Conservation (phyloP, 1,284 basidiomycete genomes). For the Gymnopus androsaceus region DNA sequence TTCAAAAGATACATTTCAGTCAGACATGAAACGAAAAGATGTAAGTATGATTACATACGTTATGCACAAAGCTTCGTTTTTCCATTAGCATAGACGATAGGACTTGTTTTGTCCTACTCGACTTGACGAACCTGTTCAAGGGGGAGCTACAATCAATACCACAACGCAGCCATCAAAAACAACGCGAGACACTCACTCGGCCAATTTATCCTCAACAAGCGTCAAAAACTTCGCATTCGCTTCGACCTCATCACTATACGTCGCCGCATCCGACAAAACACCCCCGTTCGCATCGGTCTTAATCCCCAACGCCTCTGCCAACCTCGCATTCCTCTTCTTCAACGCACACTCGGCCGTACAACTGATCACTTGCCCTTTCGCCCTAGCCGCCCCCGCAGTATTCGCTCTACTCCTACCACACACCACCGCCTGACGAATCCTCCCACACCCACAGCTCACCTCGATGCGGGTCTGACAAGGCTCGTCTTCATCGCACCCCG, state of each 20-base stretch:
- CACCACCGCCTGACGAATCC: conserved; percentile 67
- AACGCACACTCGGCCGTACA: conserved; percentile 82
- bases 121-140: conserved; percentile 60
- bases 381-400: conserved; percentile 39
- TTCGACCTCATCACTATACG: conserved; percentile 65
- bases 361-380: conserved; percentile 52
- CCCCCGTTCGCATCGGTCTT: conserved; percentile 43
- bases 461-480: conserved; percentile 70
- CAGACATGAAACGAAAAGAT: neutral
- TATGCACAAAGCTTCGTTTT: conserved; percentile 78
- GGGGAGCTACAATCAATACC: neutral
- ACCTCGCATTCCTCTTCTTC: conserved; percentile 80
- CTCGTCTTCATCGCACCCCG: conserved; percentile 76
- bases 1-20: neutral
- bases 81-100: conserved; percentile 81
- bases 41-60: conserved; percentile 51
- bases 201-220: conserved; percentile 77
- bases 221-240: conserved; percentile 68
- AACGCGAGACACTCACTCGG: conserved; percentile 55
- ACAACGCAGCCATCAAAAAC: conserved; percentile 1
- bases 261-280: conserved; percentile 40
- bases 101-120: conserved; percentile 70
- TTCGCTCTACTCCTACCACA: conserved; percentile 65
- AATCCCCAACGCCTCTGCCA: conserved; percentile 90
- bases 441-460: conserved; percentile 79